Evolutionary conservation across 345 rosid species (phyloP).

Genomic region (Melastoma malabathricum): DNA sequence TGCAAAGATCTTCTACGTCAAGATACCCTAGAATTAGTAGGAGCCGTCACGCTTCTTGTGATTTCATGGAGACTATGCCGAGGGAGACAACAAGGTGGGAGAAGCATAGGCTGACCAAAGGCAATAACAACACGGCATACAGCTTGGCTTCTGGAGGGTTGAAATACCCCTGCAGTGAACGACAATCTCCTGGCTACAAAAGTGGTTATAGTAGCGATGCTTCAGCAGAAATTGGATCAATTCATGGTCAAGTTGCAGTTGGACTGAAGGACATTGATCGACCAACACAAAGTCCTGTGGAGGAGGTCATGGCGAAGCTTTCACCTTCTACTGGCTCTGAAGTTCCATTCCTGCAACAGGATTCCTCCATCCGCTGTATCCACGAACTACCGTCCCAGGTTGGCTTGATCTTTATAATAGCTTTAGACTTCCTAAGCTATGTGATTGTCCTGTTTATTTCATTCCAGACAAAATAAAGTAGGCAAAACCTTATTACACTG

Average conservation of each 20-base stretch:
- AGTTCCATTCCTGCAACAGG: no score
- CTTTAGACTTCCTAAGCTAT: no score
- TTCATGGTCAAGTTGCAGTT: slow-evolving; percentile 15
- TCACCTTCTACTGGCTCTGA: no score
- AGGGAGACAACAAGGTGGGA: slow-evolving; percentile 31
- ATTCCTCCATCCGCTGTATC: no score
- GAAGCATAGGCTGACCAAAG: slow-evolving; percentile 31
- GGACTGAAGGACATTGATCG: slow-evolving; percentile 15
- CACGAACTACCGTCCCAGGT: no score
- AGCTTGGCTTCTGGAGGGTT: slow-evolving; percentile 27
- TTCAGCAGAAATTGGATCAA: slow-evolving; percentile 30
- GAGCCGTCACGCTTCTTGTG: slow-evolving; percentile 22
- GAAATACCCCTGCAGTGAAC: slow-evolving; percentile 24
- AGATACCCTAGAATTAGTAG: slow-evolving; percentile 30
- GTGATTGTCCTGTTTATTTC: no score
- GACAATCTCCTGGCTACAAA: slow-evolving; percentile 15
- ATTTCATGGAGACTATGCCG: slow-evolving; percentile 32
- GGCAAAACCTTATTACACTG: no score
- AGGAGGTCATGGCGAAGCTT: no score
- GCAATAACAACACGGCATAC: slow-evolving; percentile 23
- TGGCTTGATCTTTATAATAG: no score
- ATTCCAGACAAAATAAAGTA: no score
- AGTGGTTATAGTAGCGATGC: slow-evolving; percentile 18
- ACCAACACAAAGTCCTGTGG: slow-evolving; percentile 17
- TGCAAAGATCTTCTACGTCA: slow-evolving; percentile 18